Conservation (phyloP, 2,329 filamentous ascomycete genomes). For the Teratosphaeria epicoccoides region DNA sequence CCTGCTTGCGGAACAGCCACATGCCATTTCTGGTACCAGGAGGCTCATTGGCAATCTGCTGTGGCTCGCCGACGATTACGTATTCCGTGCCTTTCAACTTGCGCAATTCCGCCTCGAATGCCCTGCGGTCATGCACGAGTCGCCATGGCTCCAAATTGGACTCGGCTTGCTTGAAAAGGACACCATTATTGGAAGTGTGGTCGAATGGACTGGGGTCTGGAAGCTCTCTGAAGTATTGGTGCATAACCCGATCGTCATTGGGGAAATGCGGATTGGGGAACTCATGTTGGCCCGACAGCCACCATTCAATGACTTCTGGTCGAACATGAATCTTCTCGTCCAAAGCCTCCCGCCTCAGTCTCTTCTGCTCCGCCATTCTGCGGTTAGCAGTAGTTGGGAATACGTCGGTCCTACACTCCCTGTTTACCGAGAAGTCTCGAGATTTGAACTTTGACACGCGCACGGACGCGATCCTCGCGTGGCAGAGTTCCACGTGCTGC, state of each 20-base stretch:
- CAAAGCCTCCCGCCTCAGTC: constrained; percentile 8
- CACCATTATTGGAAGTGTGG: constrained; percentile 48
- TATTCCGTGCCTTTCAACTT: constrained; percentile 50
- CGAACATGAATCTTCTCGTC: constrained; percentile 17
- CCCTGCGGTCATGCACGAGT: constrained; percentile 44
- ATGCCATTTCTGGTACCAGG: constrained; percentile 34
- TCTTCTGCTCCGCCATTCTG: constrained; percentile 9
- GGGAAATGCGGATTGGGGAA: constrained; percentile 2
- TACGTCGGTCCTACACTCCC: neutral
- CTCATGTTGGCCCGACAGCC: constrained; percentile 13
- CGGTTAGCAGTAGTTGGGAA: neutral
- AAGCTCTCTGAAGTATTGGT: constrained; percentile 52
- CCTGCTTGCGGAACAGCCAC: constrained; percentile 53
- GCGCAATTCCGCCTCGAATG: constrained; percentile 45
- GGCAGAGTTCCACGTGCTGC: neutral
- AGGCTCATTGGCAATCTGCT: constrained; percentile 32
- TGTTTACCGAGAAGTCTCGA: neutral
- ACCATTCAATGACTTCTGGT: constrained; percentile 20
- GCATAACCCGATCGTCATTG: constrained; percentile 35
- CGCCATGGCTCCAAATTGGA: constrained; percentile 39
- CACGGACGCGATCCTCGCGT: neutral
- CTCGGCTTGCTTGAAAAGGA: constrained; percentile 42
- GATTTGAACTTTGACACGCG: neutral
- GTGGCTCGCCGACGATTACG: constrained; percentile 47
- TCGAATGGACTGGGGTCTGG: constrained; percentile 47